Evolutionary conservation across 306 rosid species (phyloP).

Genomic region (Cucumis melo): DNA sequence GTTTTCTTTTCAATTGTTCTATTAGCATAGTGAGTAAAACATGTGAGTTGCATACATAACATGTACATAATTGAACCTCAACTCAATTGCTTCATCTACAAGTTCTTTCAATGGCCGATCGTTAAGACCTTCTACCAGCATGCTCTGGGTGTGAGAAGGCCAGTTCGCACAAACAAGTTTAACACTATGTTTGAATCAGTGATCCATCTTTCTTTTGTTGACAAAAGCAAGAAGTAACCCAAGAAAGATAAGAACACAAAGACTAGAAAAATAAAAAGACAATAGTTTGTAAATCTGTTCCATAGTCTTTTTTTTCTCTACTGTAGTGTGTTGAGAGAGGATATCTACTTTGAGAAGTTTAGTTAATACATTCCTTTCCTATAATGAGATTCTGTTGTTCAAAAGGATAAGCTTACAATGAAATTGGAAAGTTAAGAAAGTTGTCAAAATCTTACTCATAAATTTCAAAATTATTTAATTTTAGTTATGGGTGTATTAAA

Average conservation of each 20-base stretch:
- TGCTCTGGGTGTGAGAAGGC: background rate
- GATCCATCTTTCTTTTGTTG: constrained; percentile 28
- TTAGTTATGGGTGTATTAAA: too few relatives aligned
- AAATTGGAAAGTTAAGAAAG: too few relatives aligned
- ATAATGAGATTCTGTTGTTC: background rate
- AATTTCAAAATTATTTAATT: too few relatives aligned
- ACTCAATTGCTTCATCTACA: background rate
- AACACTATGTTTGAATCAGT: constrained; percentile 18
- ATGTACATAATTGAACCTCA: background rate
- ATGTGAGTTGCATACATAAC: background rate
- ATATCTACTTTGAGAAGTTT: background rate
- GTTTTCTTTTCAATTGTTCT: background rate
- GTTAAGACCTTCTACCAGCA: background rate
- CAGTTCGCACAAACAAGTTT: constrained; percentile 19
- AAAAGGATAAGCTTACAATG: background rate
- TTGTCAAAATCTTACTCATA: too few relatives aligned
- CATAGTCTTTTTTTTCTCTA: background rate
- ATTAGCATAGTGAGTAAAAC: background rate
- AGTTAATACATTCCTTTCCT: background rate
- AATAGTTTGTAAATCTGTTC: background rate
- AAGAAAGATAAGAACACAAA: background rate
- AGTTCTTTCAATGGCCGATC: background rate
- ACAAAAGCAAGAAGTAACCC: constrained; percentile 14
- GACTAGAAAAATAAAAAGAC: background rate
- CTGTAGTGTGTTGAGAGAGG: background rate